Evolutionary conservation across 139 green algal genomes (phyloP).

Genomic region (Coccomyxa sp.): DNA sequence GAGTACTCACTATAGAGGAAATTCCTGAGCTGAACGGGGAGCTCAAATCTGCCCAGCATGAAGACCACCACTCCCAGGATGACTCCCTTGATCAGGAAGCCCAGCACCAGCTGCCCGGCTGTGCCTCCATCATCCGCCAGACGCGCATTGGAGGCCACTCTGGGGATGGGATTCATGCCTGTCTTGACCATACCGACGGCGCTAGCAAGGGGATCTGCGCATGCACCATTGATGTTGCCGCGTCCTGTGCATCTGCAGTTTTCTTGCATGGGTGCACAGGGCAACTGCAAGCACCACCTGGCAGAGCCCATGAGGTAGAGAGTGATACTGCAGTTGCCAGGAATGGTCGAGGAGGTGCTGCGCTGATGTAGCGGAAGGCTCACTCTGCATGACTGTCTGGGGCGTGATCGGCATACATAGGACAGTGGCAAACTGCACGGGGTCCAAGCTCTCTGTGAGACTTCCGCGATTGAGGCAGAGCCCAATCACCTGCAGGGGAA

Average conservation of each 20-base stretch:
- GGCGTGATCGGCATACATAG: conserved; percentile 24
- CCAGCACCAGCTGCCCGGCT: neutral
- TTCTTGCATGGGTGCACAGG: neutral
- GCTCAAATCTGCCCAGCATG: neutral
- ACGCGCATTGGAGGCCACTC: conserved; percentile 3
- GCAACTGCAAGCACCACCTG: neutral
- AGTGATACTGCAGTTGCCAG: too few relatives aligned
- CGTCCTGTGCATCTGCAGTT: neutral
- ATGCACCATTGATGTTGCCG: neutral
- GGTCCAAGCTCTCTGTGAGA: neutral
- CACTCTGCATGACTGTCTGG: neutral
- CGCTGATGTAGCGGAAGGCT: neutral
- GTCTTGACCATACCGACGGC: neutral
- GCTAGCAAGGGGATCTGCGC: neutral
- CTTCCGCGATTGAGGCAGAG: conserved; percentile 11
- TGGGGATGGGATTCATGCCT: neutral
- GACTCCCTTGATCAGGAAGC: conserved; percentile 4
- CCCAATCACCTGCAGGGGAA: conserved; percentile 21
- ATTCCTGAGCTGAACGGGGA: neutral
- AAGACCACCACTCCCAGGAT: neutral
- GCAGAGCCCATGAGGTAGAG: too few relatives aligned
- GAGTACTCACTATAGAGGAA: conserved; percentile 10
- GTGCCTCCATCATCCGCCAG: conserved; percentile 11
- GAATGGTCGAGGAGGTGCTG: too few relatives aligned
- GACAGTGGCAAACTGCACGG: conserved; percentile 15